These are phyloP conservation scores for Ceratobasidium sp. DNA, from an alignment of 1,284 basidiomycete species.

Conservation along the genomic window DNA sequence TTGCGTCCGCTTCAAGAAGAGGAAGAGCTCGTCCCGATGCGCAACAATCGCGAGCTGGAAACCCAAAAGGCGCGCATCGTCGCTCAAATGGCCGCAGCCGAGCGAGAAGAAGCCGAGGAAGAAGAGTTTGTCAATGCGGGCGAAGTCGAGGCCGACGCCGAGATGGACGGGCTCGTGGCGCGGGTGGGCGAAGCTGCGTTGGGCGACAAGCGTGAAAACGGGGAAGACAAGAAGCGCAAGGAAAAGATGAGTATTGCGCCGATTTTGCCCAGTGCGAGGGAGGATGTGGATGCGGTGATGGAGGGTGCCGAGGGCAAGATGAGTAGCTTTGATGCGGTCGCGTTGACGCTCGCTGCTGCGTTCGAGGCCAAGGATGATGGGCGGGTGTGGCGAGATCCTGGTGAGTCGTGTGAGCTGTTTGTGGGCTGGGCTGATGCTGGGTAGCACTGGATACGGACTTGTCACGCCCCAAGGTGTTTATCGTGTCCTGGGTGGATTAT, in stretches of 20 bases:
- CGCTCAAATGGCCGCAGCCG: constrained; percentile 80
- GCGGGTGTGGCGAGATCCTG: constrained; percentile 67
- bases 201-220: background rate
- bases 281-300: constrained; percentile 24
- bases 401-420: constrained; percentile 47
- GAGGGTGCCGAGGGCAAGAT: constrained; percentile 43
- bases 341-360: constrained; percentile 69
- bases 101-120: constrained; percentile 33
- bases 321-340: constrained; percentile 52
- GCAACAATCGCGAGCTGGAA: constrained; percentile 65
- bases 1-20: constrained; percentile 52
- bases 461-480: constrained; percentile 82
- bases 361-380: constrained; percentile 69
- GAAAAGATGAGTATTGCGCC: constrained; percentile 44
- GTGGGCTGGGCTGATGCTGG: background rate
- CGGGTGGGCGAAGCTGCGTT: constrained; percentile 22
- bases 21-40: constrained; percentile 55
- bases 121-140: constrained; percentile 34
- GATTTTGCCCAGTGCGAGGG: constrained; percentile 20
- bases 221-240: constrained; percentile 45
- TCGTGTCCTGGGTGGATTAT: constrained; percentile 98
- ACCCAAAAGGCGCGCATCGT: constrained; percentile 88
- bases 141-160: constrained; percentile 39
- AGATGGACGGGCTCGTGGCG: constrained; percentile 37
- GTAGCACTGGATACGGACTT: constrained; percentile 55